Percentiles rank a stretch among this genome's conserved stretches.
Conservation (phyloP, 2,329 filamentous ascomycete genomes). For the Penicillium sp. region DNA sequence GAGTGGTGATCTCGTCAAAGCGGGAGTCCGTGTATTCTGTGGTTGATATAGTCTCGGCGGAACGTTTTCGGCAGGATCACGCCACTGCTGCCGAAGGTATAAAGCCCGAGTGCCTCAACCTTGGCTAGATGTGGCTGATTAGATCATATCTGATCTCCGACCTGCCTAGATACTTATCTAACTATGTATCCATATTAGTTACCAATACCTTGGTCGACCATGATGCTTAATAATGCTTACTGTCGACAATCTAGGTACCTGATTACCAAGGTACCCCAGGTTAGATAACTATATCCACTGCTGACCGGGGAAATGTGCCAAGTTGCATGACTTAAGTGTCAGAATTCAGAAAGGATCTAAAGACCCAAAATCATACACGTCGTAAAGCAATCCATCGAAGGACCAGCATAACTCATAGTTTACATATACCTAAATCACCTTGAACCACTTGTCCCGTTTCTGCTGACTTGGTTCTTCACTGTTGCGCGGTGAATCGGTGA, state of each 20-base stretch:
- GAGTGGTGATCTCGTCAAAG: not conserved
- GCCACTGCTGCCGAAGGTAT: not conserved
- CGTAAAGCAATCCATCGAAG: constrained; percentile 5
- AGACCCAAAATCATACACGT: constrained; percentile 9
- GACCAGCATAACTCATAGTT: constrained; percentile 13
- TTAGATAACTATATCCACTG: not conserved
- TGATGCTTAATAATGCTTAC: not conserved
- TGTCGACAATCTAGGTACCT: not conserved
- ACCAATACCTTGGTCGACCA: too few species aligned
- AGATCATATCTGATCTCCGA: not conserved
- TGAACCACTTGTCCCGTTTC: constrained; percentile 33
- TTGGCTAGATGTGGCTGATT: not conserved
- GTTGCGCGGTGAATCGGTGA: constrained; percentile 8
- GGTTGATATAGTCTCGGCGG: not conserved
- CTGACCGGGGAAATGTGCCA: not conserved
- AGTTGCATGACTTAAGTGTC: not conserved
- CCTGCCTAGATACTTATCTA: too few species aligned
- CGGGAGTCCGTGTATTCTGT: not conserved
- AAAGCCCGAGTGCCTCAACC: not conserved
- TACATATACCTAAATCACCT: constrained; percentile 20
- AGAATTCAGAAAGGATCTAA: not conserved
- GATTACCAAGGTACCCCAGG: not conserved
- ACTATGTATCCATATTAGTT: too few species aligned
- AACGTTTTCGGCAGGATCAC: not conserved
- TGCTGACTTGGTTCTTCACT: constrained; percentile 19